phyloP scores from a whole-genome alignment of 139 green algal species.

The Haematococcus lacustris region DNA sequence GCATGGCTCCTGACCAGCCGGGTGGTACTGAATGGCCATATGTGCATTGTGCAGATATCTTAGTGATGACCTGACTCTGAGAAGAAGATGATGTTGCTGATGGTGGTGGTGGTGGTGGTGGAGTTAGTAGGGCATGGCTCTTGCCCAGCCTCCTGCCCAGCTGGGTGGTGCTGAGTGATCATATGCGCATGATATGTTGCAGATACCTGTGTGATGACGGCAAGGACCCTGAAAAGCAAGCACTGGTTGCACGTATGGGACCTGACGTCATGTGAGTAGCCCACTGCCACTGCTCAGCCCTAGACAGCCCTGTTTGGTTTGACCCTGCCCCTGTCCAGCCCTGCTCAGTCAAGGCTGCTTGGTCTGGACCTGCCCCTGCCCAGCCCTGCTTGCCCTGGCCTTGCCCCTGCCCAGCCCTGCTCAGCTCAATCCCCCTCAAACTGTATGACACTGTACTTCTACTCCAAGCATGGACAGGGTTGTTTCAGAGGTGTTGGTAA shows the following conservation, averaged over 20 bases:
- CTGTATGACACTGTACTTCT: background rate
- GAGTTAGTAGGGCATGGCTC: too few relatives aligned
- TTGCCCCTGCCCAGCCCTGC: background rate
- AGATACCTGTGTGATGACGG: slow-evolving; percentile 30
- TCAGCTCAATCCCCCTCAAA: background rate
- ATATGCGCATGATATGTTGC: background rate
- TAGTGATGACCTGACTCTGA: too few relatives aligned
- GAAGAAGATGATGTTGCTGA: too few relatives aligned
- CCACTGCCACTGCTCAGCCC: background rate
- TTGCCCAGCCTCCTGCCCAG: too few relatives aligned
- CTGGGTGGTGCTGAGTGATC: background rate
- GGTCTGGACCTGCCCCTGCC: background rate
- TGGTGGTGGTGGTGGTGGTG: too few relatives aligned
- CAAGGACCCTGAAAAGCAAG: slow-evolving; percentile 22
- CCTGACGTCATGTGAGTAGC: background rate
- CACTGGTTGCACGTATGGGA: slow-evolving; percentile 2
- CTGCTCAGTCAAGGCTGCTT: background rate
- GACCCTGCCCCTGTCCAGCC: background rate
- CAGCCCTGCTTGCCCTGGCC: background rate
- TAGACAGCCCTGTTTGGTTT: background rate
- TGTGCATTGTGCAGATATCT: background rate
- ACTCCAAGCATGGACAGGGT: background rate
- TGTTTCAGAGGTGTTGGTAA: too few relatives aligned
- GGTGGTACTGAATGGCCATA: background rate
- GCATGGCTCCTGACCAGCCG: too few relatives aligned